A percentile compares a stretch with the other conserved stretches of the same genome.
Conservation (phyloP, 23 red algal genomes). For the Agarophyton chilense region DNA sequence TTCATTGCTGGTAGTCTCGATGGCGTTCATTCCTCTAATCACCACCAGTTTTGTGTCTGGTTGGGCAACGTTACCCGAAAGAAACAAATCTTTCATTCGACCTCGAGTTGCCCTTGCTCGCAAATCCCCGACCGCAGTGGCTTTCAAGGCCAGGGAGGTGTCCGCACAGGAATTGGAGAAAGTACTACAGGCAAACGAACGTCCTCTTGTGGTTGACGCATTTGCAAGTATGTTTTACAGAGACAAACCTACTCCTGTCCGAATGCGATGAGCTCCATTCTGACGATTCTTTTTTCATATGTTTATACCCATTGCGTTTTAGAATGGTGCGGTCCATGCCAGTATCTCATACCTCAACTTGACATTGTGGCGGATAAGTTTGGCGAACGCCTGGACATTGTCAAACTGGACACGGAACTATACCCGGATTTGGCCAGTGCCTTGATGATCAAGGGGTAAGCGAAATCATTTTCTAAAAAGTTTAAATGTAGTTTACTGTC, state of each 20-base stretch:
- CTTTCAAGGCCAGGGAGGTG: conserved; percentile 40
- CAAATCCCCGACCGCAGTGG: not conserved
- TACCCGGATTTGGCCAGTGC: conserved; percentile 66
- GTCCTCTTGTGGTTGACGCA: conserved; percentile 46
- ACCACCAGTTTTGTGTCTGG: not conserved
- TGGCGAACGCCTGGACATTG: conserved; percentile 67
- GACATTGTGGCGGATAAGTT: conserved; percentile 68
- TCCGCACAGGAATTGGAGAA: conserved; percentile 52
- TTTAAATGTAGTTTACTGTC: not conserved
- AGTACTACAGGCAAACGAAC: conserved; percentile 47
- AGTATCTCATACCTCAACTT: conserved; percentile 75
- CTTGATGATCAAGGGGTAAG: conserved; percentile 66
- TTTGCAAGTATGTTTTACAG: conserved; percentile 44
- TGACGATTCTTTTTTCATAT: not conserved
- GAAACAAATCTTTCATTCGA: not conserved
- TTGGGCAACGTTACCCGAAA: not conserved
- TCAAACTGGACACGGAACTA: conserved; percentile 74
- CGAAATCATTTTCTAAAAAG: not conserved
- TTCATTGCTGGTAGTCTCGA: not conserved
- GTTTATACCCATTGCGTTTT: not conserved
- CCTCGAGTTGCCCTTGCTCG: not conserved
- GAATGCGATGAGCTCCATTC: not conserved
- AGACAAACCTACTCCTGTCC: not conserved
- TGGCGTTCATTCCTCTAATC: not conserved
- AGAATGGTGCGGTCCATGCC: conserved; percentile 82